Conservation (phyloP, 208 protist species). For the Sergeia podlipaevii region DNA sequence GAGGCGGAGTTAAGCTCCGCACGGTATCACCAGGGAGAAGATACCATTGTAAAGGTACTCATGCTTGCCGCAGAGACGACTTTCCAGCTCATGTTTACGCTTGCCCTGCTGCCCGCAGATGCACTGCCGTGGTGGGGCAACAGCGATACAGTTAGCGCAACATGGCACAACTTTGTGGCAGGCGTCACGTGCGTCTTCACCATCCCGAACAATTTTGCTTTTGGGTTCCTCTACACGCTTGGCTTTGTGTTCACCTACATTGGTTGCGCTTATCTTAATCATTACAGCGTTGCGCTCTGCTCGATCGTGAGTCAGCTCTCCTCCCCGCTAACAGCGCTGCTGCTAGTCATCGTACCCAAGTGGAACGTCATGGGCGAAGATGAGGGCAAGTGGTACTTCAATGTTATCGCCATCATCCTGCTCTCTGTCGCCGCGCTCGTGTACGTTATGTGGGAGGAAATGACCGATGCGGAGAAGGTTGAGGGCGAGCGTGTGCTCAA, state of each 20-base stretch:
- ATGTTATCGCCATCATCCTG: slow-evolving; percentile 55
- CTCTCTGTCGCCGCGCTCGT: slow-evolving; percentile 50
- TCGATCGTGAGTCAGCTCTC: slow-evolving; percentile 79
- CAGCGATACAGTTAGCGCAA: slow-evolving; percentile 39
- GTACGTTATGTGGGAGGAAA: slow-evolving; percentile 78
- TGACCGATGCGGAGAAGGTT: slow-evolving; percentile 68
- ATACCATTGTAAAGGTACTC: slow-evolving; percentile 78
- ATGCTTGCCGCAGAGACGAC: slow-evolving; percentile 68
- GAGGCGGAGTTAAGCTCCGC: slow-evolving; percentile 20
- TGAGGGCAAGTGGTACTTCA: slow-evolving; percentile 68
- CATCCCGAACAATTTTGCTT: slow-evolving; percentile 55
- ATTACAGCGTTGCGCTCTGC: slow-evolving; percentile 79
- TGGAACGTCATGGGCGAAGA: slow-evolving; percentile 55
- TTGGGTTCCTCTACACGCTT: slow-evolving; percentile 67
- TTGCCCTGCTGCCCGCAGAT: slow-evolving; percentile 68
- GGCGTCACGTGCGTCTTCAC: slow-evolving; percentile 62
- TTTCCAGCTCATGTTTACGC: slow-evolving; percentile 55
- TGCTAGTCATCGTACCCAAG: slow-evolving; percentile 63
- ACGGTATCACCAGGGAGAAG: slow-evolving; percentile 56
- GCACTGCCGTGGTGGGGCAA: slow-evolving; percentile 77
- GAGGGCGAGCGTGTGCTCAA: slow-evolving; percentile 58
- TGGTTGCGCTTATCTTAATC: slow-evolving; percentile 79
- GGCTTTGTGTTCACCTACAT: slow-evolving; percentile 80
- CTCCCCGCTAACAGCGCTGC: slow-evolving; percentile 64
- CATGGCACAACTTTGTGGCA: slow-evolving; percentile 65